Conservation (phyloP, 371 early-diverging fungal genomes). For the Chytridium lagenaria region DNA sequence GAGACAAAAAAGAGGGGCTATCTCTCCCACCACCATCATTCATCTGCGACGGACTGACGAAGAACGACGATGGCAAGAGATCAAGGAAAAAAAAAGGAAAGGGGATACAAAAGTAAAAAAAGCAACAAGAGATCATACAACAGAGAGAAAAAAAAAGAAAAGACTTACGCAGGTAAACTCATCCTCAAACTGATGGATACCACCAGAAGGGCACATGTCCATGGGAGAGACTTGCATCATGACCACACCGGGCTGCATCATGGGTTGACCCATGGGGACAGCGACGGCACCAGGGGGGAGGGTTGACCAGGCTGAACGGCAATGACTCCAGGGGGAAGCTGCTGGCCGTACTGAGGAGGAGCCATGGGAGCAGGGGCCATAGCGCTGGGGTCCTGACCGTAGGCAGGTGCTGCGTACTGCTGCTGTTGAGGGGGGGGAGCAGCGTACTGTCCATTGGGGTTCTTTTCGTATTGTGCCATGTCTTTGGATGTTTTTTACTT, state of each 20-base stretch:
- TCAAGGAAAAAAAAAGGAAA: not conserved
- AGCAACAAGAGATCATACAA: not conserved
- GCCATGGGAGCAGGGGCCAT: not conserved
- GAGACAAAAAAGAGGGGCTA: not conserved
- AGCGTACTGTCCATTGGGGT: no score
- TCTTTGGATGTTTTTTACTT: no score
- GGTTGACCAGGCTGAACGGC: no score
- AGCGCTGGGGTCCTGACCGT: not conserved
- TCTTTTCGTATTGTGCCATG: no score
- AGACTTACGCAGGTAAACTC: not conserved
- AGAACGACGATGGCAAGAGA: not conserved
- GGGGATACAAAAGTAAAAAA: not conserved
- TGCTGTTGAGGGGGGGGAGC: not conserved
- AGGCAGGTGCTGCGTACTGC: not conserved
- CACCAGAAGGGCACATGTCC: constrained; percentile 3
- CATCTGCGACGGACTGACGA: not conserved
- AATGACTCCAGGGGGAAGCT: not conserved
- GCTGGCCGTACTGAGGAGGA: not conserved
- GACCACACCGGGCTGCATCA: not conserved
- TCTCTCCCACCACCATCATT: not conserved
- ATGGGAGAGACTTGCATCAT: not conserved
- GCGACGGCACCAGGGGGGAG: no score
- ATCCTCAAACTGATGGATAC: not conserved
- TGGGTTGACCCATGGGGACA: no score
- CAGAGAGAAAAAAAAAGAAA: not conserved